phyloP scores from a whole-genome alignment of 768 basidiomycete species.

The Collybia sp. region DNA sequence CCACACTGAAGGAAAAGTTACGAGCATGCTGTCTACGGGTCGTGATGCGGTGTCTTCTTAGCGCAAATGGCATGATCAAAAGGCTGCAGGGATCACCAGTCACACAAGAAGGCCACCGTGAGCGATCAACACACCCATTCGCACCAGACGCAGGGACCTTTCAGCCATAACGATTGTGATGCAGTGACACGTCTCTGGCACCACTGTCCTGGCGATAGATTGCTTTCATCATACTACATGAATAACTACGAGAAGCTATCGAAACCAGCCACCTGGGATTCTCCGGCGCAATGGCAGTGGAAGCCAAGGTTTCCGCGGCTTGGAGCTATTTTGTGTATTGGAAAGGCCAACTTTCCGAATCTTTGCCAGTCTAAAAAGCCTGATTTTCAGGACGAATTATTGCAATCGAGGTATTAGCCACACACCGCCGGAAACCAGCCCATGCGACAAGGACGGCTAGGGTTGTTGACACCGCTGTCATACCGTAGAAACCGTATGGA shows the following conservation, averaged over 20 bases:
- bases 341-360: conserved; percentile 45
- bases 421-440: conserved; percentile 60
- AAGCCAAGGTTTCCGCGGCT: conserved; percentile 32
- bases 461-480: conserved; percentile 55
- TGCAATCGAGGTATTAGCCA: conserved; percentile 7
- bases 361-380: conserved; percentile 29
- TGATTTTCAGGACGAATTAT: conserved; percentile 4
- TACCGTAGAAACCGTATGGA: conserved; percentile 68
- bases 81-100: too few species aligned
- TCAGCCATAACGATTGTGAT: too few species aligned
- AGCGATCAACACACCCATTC: too few species aligned
- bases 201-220: too few species aligned
- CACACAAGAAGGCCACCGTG: too few species aligned
- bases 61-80: too few species aligned
- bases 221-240: too few species aligned
- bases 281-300: conserved; percentile 42
- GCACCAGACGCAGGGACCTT: too few species aligned
- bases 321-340: conserved; percentile 22
- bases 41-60: too few species aligned
- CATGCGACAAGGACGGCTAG: conserved; percentile 60
- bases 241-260: conserved; percentile 4
- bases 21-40: too few species aligned
- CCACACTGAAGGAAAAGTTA: too few species aligned
- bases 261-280: conserved; percentile 37
- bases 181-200: too few species aligned